Base-by-base conservation (phyloP, 345 rosid genomes). In the Ceriops tagal region DNA sequence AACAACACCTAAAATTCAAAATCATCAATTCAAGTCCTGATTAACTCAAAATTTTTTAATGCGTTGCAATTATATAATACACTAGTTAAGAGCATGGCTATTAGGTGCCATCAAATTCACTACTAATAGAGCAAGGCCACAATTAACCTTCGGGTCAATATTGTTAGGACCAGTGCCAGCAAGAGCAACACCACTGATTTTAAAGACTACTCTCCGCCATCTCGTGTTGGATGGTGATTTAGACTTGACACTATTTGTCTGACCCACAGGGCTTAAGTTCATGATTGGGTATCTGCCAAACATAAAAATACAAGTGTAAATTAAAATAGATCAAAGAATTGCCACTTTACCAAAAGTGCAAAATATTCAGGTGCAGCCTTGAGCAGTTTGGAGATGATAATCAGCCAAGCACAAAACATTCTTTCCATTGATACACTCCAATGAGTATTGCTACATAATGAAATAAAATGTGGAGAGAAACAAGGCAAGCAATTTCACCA, bases 191-290 rank as follows among this genome's bases (percentile, higher is more conserved):
- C 59, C 59, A 56, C 30, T 56, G 59, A 56, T 24, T 27, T 56
- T 56, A 30, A 56, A 56, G 59, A 56, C 59, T 13, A 56, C 59
- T 20, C 59, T 24, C 59, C 16, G 11, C 59, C 59, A 56, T 56
- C 59, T 56, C 6, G 28, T 22, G 30, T 22, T 56, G 28, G 59
- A 22, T 5, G 2, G 2, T 56, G 59, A 24, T 56, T 56, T 56
- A 22, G 59, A 5, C 59, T 56, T 56, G 28, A 68, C 43, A 57
- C 53, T 83, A 75, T 28, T 80, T 49, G 82, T 59, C 67, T 83
- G 88, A 69, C 72, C 80, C 58, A 62, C 83, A 76, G 89, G 82
- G 72, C 70, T 83, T 62, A 83, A 76, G 53, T 83, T 59, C 51
- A 82, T 67, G 58, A 78, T 20, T 15, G 78, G 72, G 75, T 77